Evolutionary conservation across 2,329 filamentous ascomycete species (phyloP), one percentile per base, ranked within the genome.

Genomic region (Sporothrix inflata): DNA sequence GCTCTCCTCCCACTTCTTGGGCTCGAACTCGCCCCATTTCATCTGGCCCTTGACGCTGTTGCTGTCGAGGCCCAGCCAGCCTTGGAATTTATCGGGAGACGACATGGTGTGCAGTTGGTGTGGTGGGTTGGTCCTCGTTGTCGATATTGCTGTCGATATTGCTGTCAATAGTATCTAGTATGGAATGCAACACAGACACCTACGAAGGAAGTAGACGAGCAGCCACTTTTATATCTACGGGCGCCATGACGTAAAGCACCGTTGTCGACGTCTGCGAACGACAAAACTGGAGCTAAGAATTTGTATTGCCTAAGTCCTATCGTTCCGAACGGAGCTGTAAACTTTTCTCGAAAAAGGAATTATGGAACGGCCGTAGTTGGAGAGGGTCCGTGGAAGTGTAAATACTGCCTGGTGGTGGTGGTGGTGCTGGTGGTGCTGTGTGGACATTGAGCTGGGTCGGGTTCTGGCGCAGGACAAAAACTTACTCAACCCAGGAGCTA

Each of bases 1-100:
- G 34, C 84, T 86, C 78, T 91, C 89, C 60, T 89, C 86, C 86
- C 88, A 91, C n/a, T 82, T 80, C 83, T 91, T 91, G 49, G 89
- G 89, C 79, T 89, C 83, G 71, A 86, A 91, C 71, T 86, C 80
- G 53, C 81, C 81, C 86, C 86, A 88, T 42, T 82, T 78, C 86
- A 88, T 87, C 70, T 87, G 86, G 70, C 85, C 86, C 5, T 87
- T 78, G 73, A 77, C 81, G 24, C 83, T 78, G 1, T 80, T 79
- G 14, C 80, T 75, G 71, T 80, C 79, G 68, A 81, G 78, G 75
- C 84, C 85, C n/a, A 86, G 75, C 85, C 85, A 87, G 55, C 85
- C 85, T 76, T 86, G 79, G 75, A 87, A 87, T 78, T 83, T 85
- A 78, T 83, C 24, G 14, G 71, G 55, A 8, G 71, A 45, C 3